phyloP scores from a whole-genome alignment of 2,329 filamentous ascomycete species.

The Botryotinia globosa region DNA sequence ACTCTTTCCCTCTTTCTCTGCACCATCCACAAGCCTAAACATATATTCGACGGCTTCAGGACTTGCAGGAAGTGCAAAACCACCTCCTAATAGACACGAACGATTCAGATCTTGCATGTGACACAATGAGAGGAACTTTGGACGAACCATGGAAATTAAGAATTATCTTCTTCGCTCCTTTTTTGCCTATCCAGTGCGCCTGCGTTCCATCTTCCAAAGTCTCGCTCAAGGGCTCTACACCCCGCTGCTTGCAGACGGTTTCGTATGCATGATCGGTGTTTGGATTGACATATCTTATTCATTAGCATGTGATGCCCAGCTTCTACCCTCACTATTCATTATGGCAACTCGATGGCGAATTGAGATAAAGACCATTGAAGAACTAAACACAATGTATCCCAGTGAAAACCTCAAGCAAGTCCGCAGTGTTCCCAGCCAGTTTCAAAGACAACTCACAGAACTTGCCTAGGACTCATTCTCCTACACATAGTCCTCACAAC shows the following conservation, averaged over 20 bases:
- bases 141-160: conserved; percentile 47
- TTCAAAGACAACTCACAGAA: conserved; percentile 27
- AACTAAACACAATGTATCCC: background rate
- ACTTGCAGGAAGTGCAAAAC: conserved; percentile 50
- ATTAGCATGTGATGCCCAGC: conserved; percentile 3
- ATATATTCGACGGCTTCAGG: conserved; percentile 47
- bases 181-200: conserved; percentile 47
- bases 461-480: conserved; percentile 26
- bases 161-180: conserved; percentile 42
- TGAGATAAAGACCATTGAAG: background rate
- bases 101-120: background rate
- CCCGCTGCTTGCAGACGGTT: conserved; percentile 30
- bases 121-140: background rate
- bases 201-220: conserved; percentile 41
- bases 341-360: background rate
- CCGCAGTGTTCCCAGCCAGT: background rate
- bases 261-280: conserved; percentile 32
- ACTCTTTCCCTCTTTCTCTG: conserved; percentile 44
- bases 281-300: conserved; percentile 26
- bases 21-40: conserved; percentile 25
- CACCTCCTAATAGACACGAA: conserved; percentile 46
- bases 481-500: conserved; percentile 23
- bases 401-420: background rate
- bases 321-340: background rate
- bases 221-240: conserved; percentile 28